Percentiles rank a stretch among this genome's conserved stretches.
Conservation (phyloP, 2,329 filamentous ascomycete species). For the Thermomyces lanuginosus region DNA sequence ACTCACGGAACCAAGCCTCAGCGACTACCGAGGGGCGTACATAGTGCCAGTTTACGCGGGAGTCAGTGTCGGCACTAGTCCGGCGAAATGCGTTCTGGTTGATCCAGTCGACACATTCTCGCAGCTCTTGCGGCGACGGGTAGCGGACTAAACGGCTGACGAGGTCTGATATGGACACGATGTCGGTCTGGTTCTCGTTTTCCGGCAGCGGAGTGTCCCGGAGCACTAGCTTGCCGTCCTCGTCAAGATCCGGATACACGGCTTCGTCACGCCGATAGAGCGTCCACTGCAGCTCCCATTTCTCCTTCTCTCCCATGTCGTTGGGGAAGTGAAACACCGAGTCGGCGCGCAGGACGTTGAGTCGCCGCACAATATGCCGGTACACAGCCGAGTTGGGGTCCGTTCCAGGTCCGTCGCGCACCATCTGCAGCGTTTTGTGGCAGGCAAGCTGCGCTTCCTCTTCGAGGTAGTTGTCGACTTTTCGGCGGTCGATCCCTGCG, state of each 20-base stretch:
- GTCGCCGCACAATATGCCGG: constrained; percentile 6
- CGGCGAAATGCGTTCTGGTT: constrained; percentile 1
- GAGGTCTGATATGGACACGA: constrained; percentile 1
- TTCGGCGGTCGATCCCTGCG: constrained; percentile 6
- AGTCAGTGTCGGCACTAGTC: neutral
- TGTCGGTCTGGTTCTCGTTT: no score
- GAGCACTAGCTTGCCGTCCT: constrained; percentile 7
- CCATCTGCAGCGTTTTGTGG: constrained; percentile 10
- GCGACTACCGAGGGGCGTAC: neutral
- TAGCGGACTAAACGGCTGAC: constrained; percentile 1
- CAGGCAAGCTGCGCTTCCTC: no score
- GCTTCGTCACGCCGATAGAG: constrained; percentile 7
- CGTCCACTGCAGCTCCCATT: constrained; percentile 5
- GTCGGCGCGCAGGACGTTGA: neutral
- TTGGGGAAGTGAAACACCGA: constrained; percentile 1
- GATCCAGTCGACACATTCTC: constrained; percentile 3
- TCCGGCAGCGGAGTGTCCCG: constrained; percentile 1
- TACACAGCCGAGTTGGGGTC: constrained; percentile 11
- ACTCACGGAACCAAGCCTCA: constrained; percentile 6
- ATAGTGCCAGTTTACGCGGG: constrained; percentile 1
- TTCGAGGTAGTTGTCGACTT: constrained; percentile 3
- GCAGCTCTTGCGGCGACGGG: neutral
- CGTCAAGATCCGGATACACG: constrained; percentile 8
- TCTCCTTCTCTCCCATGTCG: neutral
- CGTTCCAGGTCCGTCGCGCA: constrained; percentile 15